phyloP scores from a whole-genome alignment of 2,329 filamentous ascomycete genomes.

The Trichothecium roseum region DNA sequence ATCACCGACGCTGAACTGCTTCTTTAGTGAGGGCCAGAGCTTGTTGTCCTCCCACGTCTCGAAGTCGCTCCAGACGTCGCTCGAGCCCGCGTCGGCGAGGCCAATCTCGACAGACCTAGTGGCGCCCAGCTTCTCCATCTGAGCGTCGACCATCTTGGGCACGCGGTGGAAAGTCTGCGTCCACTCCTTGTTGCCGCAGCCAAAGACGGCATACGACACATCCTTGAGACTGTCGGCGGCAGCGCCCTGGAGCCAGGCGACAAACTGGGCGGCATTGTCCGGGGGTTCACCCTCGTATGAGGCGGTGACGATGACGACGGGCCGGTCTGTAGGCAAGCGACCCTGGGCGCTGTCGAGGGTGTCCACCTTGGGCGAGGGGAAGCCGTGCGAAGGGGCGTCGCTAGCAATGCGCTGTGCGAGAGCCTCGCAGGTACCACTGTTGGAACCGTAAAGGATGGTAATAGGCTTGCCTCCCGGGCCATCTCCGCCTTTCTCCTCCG shows the following conservation, averaged over 20 bases:
- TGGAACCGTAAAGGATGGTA: conserved; percentile 63
- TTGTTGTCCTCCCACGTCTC: conserved; percentile 50
- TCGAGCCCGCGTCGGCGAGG: conserved; percentile 42
- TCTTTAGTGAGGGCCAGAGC: conserved; percentile 32
- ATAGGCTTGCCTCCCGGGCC: conserved; percentile 32
- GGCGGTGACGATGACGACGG: conserved; percentile 55
- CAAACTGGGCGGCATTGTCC: conserved; percentile 57
- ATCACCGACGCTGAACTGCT: conserved; percentile 28
- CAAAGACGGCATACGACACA: conserved; percentile 56
- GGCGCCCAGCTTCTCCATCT: conserved; percentile 22
- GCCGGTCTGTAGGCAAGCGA: conserved; percentile 47
- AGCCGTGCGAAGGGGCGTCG: conserved; percentile 50
- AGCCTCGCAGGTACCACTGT: conserved; percentile 64
- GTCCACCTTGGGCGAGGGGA: conserved; percentile 38
- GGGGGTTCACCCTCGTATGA: conserved; percentile 63
- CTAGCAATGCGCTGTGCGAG: conserved; percentile 53
- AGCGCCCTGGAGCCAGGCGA: conserved; percentile 48
- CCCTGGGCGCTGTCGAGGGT: conserved; percentile 52
- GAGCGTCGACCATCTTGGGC: conserved; percentile 44
- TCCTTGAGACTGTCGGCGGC: conserved; percentile 33
- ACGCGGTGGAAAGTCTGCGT: conserved; percentile 49
- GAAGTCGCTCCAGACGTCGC: conserved; percentile 51
- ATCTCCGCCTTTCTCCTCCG: no score
- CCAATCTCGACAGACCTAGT: conserved; percentile 28
- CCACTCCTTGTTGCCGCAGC: conserved; percentile 51